Percentiles rank a stretch among this genome's conserved stretches.
Evolutionary conservation across 2,329 filamentous ascomycete species (phyloP).

Genomic region (Blastomyces percursus): DNA sequence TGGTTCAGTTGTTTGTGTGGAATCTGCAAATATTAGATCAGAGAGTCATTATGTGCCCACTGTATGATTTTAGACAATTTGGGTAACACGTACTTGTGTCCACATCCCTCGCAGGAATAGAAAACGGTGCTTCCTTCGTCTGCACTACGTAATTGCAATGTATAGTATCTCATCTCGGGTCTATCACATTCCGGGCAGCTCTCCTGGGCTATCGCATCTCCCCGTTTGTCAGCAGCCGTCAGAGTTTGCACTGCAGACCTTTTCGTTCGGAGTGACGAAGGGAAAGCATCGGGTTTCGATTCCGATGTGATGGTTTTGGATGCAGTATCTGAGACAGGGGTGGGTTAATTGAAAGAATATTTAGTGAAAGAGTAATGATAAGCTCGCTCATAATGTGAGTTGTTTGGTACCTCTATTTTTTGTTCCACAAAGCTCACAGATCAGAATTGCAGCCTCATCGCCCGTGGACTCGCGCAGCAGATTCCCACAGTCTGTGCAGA

Average conservation of each 20-base stretch:
- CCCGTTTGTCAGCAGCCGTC: conserved; percentile 64
- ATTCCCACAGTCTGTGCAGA: conserved; percentile 88
- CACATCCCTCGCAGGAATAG: conserved; percentile 69
- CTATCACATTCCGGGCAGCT: conserved; percentile 72
- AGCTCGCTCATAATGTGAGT: conserved; percentile 5
- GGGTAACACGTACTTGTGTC: conserved; percentile 54
- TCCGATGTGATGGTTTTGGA: conserved; percentile 66
- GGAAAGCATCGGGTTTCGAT: conserved; percentile 85
- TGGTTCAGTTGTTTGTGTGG: conserved; percentile 20
- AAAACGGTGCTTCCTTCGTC: conserved; percentile 94
- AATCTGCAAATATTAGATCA: conserved; percentile 17
- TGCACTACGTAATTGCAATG: conserved; percentile 76
- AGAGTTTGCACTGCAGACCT: conserved; percentile 75
- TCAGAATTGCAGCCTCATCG: conserved; percentile 60
- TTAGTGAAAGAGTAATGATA: background rate
- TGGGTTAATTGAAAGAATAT: conserved; percentile 12
- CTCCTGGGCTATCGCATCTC: conserved; percentile 56
- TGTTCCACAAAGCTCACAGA: conserved; percentile 76
- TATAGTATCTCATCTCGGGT: conserved; percentile 73
- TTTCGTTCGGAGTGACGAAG: conserved; percentile 77
- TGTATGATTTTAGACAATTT: background rate
- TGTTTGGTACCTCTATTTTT: conserved; percentile 60
- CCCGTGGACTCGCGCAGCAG: conserved; percentile 72
- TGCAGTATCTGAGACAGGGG: conserved; percentile 56
- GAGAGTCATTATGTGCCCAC: background rate